A percentile compares a stretch with the other conserved stretches of the same genome.
Conservation (phyloP, 2,329 filamentous ascomycete species). For the Niveomyces coronatus region DNA sequence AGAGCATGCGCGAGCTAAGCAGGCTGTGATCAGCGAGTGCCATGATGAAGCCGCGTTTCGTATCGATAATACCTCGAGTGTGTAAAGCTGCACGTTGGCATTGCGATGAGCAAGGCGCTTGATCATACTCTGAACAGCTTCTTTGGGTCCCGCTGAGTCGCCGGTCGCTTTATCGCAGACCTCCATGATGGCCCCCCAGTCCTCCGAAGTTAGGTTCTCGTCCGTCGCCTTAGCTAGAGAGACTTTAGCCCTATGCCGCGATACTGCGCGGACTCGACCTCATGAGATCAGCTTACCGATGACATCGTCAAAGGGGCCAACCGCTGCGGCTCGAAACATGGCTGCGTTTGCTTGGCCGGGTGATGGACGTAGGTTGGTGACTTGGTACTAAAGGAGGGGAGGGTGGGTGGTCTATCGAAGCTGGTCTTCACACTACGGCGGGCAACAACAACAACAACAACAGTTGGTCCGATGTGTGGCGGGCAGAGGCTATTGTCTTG, state of each 20-base stretch:
- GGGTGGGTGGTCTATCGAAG: too few relatives aligned
- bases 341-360: constrained; percentile 18
- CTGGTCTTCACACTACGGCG: too few relatives aligned
- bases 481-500: too few relatives aligned
- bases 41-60: not conserved
- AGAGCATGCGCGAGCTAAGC: constrained; percentile 80
- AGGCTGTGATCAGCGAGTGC: constrained; percentile 5
- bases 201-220: constrained; percentile 86
- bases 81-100: constrained; percentile 92
- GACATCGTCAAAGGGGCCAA: constrained; percentile 48
- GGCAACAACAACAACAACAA: too few relatives aligned
- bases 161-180: constrained; percentile 49
- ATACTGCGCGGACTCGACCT: too few relatives aligned
- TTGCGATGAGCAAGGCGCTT: constrained; percentile 87
- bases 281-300: too few relatives aligned
- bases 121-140: constrained; percentile 82
- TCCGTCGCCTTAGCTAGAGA: constrained; percentile 68
- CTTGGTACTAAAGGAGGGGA: not conserved
- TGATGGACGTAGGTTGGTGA: not conserved
- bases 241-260: constrained; percentile 12
- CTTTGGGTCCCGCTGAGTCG: constrained; percentile 56
- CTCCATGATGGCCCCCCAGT: constrained; percentile 56
- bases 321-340: constrained; percentile 50
- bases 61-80: constrained; percentile 57
- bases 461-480: too few relatives aligned